These are phyloP conservation scores for Pseudonitzschia multiseries DNA, from an alignment of 108 stramenopile genomes.

Conservation along the genomic window DNA sequence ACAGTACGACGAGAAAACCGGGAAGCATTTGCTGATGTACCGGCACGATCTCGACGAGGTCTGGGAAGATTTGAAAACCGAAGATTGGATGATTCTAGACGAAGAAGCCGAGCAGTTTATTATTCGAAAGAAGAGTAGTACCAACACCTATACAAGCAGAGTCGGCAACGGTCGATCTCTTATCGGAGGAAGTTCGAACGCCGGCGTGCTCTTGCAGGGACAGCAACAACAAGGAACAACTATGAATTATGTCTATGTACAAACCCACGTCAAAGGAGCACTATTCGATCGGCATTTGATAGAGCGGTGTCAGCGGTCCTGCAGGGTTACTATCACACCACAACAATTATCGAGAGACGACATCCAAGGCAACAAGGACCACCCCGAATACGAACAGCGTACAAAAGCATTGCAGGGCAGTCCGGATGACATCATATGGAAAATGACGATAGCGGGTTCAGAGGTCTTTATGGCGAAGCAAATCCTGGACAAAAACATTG, in stretches of 20 bases:
- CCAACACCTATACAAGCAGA: background rate
- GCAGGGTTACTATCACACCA: slow-evolving; percentile 62
- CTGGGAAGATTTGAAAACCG: slow-evolving; percentile 72
- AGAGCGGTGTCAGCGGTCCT: slow-evolving; percentile 63
- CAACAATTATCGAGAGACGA: slow-evolving; percentile 41
- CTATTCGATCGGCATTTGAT: slow-evolving; percentile 50
- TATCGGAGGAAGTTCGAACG: slow-evolving; percentile 10
- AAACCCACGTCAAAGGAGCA: slow-evolving; percentile 67
- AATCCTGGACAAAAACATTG: slow-evolving; percentile 60
- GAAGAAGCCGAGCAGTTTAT: slow-evolving; percentile 65
- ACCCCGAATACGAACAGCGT: slow-evolving; percentile 44
- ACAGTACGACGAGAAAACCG: slow-evolving; percentile 61
- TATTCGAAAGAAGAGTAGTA: slow-evolving; percentile 60
- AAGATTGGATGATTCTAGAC: slow-evolving; percentile 86
- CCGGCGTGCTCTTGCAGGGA: slow-evolving; percentile 27
- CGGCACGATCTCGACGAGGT: slow-evolving; percentile 65
- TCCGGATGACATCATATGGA: slow-evolving; percentile 74
- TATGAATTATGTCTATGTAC: slow-evolving; percentile 64
- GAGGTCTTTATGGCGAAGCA: slow-evolving; percentile 54
- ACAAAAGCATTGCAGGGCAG: slow-evolving; percentile 53
- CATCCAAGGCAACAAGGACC: slow-evolving; percentile 4
- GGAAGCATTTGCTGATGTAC: slow-evolving; percentile 73
- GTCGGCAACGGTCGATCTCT: background rate
- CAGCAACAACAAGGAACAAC: slow-evolving; percentile 29
- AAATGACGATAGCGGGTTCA: slow-evolving; percentile 62